A percentile compares a stretch with the other conserved stretches of the same genome.
Evolutionary conservation across 139 green algal genomes (phyloP).

Genomic region (Deuterostichococcus epilithicus): DNA sequence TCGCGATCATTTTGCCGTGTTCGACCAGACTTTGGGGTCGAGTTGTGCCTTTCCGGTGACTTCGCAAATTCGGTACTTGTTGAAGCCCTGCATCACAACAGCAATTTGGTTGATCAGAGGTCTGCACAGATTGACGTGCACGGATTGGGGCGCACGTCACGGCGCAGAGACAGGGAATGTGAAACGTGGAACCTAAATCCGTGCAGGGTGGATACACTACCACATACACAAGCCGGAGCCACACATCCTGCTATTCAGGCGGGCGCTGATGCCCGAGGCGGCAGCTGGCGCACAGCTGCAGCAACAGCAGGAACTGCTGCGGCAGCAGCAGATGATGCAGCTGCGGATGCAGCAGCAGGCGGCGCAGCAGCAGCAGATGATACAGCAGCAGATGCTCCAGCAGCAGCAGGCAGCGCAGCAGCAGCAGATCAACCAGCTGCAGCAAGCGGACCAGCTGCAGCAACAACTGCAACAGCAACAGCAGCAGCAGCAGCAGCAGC

Average conservation of each 20-base stretch:
- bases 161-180: no score
- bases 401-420: background rate
- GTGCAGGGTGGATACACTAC: background rate
- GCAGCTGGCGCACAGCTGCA: background rate
- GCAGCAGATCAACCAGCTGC: background rate
- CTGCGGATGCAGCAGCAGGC: background rate
- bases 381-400: background rate
- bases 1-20: no score
- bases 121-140: no score
- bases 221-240: constrained; percentile 1
- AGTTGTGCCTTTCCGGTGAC: no score
- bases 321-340: background rate
- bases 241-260: background rate
- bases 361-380: background rate
- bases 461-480: background rate
- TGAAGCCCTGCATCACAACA: no score
- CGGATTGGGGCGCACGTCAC: no score
- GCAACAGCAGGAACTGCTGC: background rate
- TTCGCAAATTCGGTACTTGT: no score
- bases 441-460: background rate
- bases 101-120: no score
- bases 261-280: background rate
- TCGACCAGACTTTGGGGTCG: no score
- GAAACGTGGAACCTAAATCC: no score
- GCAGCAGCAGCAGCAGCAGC: background rate